Percentiles rank a stretch among this genome's conserved stretches.
These are phyloP conservation scores for Fusarium sororula DNA, from an alignment of 2,329 filamentous ascomycete genomes.

Conservation along the genomic window DNA sequence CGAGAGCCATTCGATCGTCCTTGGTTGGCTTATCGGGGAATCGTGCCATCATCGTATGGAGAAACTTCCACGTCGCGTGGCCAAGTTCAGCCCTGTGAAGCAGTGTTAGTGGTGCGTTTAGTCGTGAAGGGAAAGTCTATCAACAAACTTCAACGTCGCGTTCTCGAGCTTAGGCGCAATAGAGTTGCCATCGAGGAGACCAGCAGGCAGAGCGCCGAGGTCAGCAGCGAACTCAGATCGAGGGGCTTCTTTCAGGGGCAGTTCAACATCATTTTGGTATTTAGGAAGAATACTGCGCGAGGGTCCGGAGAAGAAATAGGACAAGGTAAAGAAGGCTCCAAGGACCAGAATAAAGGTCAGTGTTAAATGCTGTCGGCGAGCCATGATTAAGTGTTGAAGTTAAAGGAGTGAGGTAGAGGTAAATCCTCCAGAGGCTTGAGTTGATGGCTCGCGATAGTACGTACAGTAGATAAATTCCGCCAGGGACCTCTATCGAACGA, in stretches of 20 bases:
- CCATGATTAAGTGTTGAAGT: conserved; percentile 51
- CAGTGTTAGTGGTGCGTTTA: conserved; percentile 6
- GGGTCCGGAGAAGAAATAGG: conserved; percentile 65
- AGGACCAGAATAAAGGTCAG: conserved; percentile 64
- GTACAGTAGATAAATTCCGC: conserved; percentile 24
- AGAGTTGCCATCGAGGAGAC: conserved; percentile 70
- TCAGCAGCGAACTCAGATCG: conserved; percentile 49
- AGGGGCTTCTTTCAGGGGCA: conserved; percentile 41
- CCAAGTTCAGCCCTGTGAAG: conserved; percentile 67
- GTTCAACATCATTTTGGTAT: conserved; percentile 34
- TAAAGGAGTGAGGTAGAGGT: conserved; percentile 37
- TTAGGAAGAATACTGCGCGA: conserved; percentile 24
- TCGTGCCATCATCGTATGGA: conserved; percentile 76
- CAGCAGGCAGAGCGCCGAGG: conserved; percentile 54
- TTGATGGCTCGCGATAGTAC: conserved; percentile 35
- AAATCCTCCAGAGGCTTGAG: conserved; percentile 30
- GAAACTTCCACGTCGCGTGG: conserved; percentile 73
- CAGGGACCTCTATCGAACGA: conserved; percentile 37
- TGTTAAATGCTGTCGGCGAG: conserved; percentile 62
- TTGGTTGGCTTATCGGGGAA: conserved; percentile 72
- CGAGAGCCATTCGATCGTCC: conserved; percentile 70
- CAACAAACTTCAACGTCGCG: conserved; percentile 76
- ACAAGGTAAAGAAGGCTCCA: conserved; percentile 65
- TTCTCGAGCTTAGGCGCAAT: conserved; percentile 87
- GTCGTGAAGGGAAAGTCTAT: neutral